Evolutionary conservation across 1,139 yeast species (phyloP).

Genomic region (Entelexis sorbosivorans): DNA sequence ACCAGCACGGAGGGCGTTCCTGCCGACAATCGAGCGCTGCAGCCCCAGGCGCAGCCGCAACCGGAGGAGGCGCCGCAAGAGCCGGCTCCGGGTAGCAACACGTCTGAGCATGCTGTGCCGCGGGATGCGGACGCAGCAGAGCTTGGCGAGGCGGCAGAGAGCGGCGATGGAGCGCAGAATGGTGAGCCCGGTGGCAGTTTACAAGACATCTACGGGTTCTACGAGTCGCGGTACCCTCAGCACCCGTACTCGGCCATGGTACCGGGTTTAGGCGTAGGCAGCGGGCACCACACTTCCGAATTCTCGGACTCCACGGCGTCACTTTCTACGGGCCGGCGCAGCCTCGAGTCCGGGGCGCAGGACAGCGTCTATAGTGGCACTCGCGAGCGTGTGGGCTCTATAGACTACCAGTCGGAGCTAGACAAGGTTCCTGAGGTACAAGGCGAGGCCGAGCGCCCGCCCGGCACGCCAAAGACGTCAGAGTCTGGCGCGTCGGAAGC

Average conservation of each 20-base stretch:
- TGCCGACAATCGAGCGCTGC: not conserved
- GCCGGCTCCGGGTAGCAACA: too few relatives aligned
- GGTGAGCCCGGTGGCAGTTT: slow-evolving; percentile 12
- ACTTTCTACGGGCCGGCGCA: slow-evolving; percentile 26
- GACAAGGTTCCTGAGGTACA: slow-evolving; percentile 14
- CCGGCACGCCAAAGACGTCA: not conserved
- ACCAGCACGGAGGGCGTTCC: not conserved
- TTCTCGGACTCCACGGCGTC: slow-evolving; percentile 26
- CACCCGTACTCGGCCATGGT: slow-evolving; percentile 19
- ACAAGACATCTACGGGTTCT: slow-evolving; percentile 24
- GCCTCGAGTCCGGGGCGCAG: slow-evolving; percentile 18
- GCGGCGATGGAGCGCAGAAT: not conserved
- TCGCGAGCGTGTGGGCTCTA: slow-evolving; percentile 7
- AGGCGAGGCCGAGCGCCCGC: slow-evolving; percentile 2
- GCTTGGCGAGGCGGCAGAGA: not conserved
- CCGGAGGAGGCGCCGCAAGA: not conserved
- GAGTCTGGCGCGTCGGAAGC: not conserved
- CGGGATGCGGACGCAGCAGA: too few relatives aligned
- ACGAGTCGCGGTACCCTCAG: slow-evolving; percentile 20
- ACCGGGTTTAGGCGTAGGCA: not conserved
- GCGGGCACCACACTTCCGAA: not conserved
- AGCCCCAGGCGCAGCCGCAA: not conserved
- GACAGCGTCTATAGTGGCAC: not conserved
- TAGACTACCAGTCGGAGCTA: slow-evolving; percentile 18
- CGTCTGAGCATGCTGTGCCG: too few relatives aligned